Base-by-base conservation (phyloP, 78 protist species). In the Cavenderia fasciculata region DNA sequence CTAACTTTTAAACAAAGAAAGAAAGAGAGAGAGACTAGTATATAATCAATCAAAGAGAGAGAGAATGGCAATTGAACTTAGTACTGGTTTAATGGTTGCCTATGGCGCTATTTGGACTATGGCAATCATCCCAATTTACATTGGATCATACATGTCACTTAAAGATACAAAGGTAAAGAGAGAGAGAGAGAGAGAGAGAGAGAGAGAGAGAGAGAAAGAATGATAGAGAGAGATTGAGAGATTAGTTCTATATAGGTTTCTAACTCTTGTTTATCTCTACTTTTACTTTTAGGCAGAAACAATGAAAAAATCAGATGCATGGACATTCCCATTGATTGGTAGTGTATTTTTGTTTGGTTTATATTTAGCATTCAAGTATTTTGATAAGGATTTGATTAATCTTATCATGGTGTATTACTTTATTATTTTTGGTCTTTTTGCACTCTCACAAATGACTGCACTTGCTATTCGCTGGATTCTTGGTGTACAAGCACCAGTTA, bases 261-360 rank as follows among this genome's bases (percentile, higher is more conserved):
- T 5, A 34, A 47, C 2, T 23, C 11, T 61, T 56, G 29, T 7
- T 61, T 8, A 74, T 12, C 62, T n/a, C n/a, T n/a, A n/a, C n/a
- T n/a, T n/a, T n/a, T 25, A 16, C 82, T 61, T 44, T 33, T 59
- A 92, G 92, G 49, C 29, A 18, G 95, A 92, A 51, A 36, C 74
- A 47, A 92, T 92, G 95, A 68, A 59, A 12, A 56, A 47, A 38
- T 54, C 43, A 6, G 98, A 96, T n/a, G 98, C 98, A 54, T 74
- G 34, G 41, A 54, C 57, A 82, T 96, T 96, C 73, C 98, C 98
- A 40, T 16, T 96, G 18, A 33, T 62, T n/a, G 98, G 93, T 2
- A 74, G 93, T 23, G 63, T 40, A 34, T 76, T 94, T 18, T 51
- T 96, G 6, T 63, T 95, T 71, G 66, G 87, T 14, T 69, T 96